phyloP scores from a whole-genome alignment of 768 basidiomycete species.

The Boletus barrowsii region DNA sequence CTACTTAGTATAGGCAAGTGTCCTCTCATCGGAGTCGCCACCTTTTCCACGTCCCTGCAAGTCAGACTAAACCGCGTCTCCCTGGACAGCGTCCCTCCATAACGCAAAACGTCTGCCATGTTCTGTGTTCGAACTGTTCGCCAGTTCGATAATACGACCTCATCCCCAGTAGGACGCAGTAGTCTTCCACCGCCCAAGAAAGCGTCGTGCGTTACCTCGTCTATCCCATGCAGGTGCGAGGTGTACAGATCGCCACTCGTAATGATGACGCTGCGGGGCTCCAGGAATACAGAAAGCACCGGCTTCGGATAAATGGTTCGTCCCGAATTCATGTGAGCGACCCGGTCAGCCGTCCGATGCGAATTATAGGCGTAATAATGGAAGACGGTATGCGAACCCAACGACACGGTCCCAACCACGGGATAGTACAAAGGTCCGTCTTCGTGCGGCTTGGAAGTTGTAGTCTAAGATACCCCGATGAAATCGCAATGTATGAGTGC shows the following conservation, averaged over 20 bases:
- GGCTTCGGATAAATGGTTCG: constrained; percentile 63
- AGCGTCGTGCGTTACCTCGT: constrained; percentile 50
- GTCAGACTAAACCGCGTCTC: constrained; percentile 76
- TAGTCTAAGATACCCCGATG: not conserved
- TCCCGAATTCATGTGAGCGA: constrained; percentile 35
- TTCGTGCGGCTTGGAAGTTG: constrained; percentile 70
- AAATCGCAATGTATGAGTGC: constrained; percentile 8
- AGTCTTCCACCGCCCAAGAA: constrained; percentile 27
- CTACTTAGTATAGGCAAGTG: not conserved
- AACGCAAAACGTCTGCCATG: constrained; percentile 36
- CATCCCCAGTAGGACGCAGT: constrained; percentile 26
- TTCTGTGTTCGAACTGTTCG: constrained; percentile 43
- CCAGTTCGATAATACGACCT: constrained; percentile 55
- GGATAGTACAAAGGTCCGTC: constrained; percentile 89
- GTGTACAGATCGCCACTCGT: constrained; percentile 69
- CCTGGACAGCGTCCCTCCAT: constrained; percentile 55
- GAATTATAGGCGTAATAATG: constrained; percentile 69
- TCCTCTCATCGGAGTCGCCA: constrained; percentile 25
- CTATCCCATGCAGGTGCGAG: constrained; percentile 79
- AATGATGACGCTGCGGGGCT: constrained; percentile 83
- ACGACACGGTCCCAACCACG: constrained; percentile 85
- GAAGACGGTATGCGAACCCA: constrained; percentile 80
- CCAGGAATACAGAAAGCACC: constrained; percentile 69
- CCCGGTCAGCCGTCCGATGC: constrained; percentile 11
- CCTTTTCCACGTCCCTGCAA: constrained; percentile 76